Conservation (phyloP, 106 monocot species). For the Alisma plantagoaquatica region DNA sequence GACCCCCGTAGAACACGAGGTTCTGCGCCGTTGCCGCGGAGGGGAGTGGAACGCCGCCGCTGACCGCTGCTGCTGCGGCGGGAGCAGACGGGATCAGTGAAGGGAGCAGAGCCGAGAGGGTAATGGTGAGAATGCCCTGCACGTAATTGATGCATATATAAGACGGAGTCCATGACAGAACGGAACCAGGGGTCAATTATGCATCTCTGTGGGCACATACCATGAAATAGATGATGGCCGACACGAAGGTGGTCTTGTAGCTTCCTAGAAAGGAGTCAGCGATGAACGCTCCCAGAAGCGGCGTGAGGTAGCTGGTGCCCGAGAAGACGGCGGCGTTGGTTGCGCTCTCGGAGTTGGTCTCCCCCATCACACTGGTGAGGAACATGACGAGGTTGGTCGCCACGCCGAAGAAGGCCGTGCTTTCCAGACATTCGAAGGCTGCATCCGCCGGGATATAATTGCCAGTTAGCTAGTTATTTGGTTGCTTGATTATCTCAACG, state of each 20-base stretch:
- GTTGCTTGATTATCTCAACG: too few relatives aligned
- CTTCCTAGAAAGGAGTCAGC: conserved; percentile 40
- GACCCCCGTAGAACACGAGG: conserved; percentile 17
- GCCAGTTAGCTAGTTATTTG: too few relatives aligned
- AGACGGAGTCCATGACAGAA: neutral
- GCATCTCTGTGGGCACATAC: conserved; percentile 11
- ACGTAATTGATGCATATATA: conserved; percentile 9
- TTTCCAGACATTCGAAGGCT: conserved; percentile 33
- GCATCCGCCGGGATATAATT: conserved; percentile 15
- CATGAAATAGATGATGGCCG: conserved; percentile 19
- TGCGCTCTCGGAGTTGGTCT: conserved; percentile 29
- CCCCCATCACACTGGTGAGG: conserved; percentile 17
- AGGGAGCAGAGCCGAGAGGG: conserved; percentile 15
- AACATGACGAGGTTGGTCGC: conserved; percentile 28
- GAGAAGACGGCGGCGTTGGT: conserved; percentile 21
- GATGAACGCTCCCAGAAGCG: conserved; percentile 29
- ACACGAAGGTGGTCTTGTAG: conserved; percentile 25
- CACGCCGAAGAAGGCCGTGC: conserved; percentile 23
- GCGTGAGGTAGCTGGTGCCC: conserved; percentile 28
- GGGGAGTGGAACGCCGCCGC: too few relatives aligned
- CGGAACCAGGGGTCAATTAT: neutral
- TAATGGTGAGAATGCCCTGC: conserved; percentile 28
- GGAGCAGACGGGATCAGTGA: conserved; percentile 5
- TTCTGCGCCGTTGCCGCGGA: neutral
- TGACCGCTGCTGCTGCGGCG: too few relatives aligned